Percentiles rank a stretch among this genome's conserved stretches.
phyloP scores from a whole-genome alignment of 176 grass and related monocot species.

The Pontederia paniculata region DNA sequence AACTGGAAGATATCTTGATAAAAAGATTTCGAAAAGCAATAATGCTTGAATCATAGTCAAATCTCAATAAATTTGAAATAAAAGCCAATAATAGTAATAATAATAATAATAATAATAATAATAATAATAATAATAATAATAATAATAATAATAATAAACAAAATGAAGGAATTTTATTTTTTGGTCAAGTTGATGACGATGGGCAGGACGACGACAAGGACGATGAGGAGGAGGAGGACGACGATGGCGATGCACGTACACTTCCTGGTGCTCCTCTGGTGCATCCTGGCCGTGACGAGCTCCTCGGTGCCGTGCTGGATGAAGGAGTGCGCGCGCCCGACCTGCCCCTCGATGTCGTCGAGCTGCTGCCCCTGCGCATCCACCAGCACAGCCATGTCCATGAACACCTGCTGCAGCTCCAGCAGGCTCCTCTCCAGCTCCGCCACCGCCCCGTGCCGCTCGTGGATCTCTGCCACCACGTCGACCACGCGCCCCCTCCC shows the following conservation, averaged over 20 bases:
- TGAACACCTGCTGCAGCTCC: conserved; percentile 5
- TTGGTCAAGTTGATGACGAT: neutral
- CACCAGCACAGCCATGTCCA: conserved; percentile 5
- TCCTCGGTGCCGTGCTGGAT: neutral
- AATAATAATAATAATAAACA: too few species aligned
- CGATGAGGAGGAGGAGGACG: neutral
- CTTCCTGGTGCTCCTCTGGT: neutral
- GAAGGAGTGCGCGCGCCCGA: neutral
- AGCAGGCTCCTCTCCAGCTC: conserved; percentile 2
- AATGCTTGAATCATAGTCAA: too few species aligned
- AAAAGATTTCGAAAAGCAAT: too few species aligned
- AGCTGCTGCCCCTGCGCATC: neutral
- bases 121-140: too few species aligned
- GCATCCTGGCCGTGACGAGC: neutral
- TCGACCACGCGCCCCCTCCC: neutral
- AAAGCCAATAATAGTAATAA: too few species aligned
- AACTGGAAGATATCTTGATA: too few species aligned
- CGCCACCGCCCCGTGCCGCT: neutral
- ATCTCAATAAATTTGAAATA: too few species aligned
- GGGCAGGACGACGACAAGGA: neutral
- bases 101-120: too few species aligned
- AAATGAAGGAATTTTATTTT: neutral
- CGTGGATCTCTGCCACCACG: neutral
- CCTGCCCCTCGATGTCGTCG: conserved; percentile 1
- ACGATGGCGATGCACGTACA: neutral